Evolutionary conservation across 2,329 filamentous ascomycete species (phyloP).

Genomic region (Lecanicillium sp.): DNA sequence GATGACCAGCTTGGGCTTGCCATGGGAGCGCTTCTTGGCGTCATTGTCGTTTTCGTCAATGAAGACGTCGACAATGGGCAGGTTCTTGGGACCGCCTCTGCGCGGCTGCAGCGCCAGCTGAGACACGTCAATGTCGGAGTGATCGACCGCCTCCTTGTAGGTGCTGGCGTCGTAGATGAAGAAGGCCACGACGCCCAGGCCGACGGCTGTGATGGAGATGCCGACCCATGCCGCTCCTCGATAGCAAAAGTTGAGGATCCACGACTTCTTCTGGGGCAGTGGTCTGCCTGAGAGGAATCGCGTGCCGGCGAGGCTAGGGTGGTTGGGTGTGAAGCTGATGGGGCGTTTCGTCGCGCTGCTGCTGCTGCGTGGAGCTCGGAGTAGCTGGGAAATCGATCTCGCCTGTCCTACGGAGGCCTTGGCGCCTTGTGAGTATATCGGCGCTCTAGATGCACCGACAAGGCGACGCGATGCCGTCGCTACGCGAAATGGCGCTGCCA

Average conservation of each 20-base stretch:
- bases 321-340: constrained; percentile 17
- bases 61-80: constrained; percentile 81
- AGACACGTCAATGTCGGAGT: constrained; percentile 74
- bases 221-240: constrained; percentile 57
- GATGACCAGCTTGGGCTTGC: constrained; percentile 89
- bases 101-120: constrained; percentile 73
- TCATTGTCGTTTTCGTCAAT: constrained; percentile 83
- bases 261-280: constrained; percentile 39
- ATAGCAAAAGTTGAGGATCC: constrained; percentile 53
- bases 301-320: constrained; percentile 16
- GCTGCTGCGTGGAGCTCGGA: neutral
- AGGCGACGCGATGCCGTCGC: constrained; percentile 1
- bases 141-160: constrained; percentile 64
- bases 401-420: neutral
- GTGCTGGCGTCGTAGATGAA: constrained; percentile 92
- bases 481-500: too few relatives aligned
- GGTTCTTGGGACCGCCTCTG: constrained; percentile 84
- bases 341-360: constrained; percentile 10
- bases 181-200: constrained; percentile 67
- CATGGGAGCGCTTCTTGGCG: constrained; percentile 61
- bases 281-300: constrained; percentile 45
- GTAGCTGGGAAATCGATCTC: neutral
- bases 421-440: too few relatives aligned
- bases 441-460: neutral
- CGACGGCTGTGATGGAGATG: constrained; percentile 64